Conservation (phyloP, 306 rosid genomes). For the Rubus idaeus region DNA sequence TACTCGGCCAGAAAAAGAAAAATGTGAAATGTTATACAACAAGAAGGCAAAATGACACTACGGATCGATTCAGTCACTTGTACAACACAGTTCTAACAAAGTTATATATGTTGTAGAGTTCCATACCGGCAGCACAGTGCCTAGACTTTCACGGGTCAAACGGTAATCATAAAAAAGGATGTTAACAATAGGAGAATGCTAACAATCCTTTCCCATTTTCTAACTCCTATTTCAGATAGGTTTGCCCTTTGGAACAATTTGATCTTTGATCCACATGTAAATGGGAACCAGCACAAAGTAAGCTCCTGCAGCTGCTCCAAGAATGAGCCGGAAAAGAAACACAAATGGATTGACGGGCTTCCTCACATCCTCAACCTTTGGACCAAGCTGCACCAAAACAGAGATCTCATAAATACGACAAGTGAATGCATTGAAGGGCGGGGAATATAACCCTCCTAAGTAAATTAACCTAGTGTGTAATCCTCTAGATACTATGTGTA, state of each 20-base stretch:
- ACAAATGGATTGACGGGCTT: conserved; percentile 51
- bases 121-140: neutral
- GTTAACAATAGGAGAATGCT: neutral
- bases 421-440: neutral
- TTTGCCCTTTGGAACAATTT: conserved; percentile 62
- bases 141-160: neutral
- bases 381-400: conserved; percentile 72
- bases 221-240: conserved; percentile 46
- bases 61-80: conserved; percentile 7
- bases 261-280: conserved; percentile 88
- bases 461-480: neutral
- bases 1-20: neutral
- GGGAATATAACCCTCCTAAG: neutral
- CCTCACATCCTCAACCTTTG: conserved; percentile 74
- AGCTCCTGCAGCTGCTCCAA: conserved; percentile 71
- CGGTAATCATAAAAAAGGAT: neutral
- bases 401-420: neutral
- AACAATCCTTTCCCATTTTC: neutral
- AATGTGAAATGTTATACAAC: neutral
- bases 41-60: neutral
- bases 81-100: neutral
- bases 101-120: neutral
- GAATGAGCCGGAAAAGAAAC: conserved; percentile 53
- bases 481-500: neutral
- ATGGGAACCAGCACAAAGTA: conserved; percentile 70